Evolutionary conservation across 441 rosid genomes (phyloP).

Genomic region (Gossypium aridum): DNA sequence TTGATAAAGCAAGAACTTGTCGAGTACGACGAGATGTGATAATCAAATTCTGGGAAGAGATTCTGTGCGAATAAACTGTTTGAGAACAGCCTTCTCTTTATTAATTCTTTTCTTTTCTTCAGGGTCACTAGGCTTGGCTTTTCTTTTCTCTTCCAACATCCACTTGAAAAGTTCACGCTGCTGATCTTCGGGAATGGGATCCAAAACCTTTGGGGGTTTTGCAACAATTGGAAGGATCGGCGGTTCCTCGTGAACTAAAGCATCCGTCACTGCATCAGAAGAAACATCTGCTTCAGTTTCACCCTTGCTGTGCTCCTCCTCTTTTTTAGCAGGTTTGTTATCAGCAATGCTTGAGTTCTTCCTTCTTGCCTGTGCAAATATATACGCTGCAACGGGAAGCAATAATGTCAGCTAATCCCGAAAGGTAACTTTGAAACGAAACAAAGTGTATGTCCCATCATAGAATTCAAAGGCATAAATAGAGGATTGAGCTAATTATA

Average conservation of each 20-base stretch:
- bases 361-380: constrained; percentile 49
- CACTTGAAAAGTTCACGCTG: constrained; percentile 72
- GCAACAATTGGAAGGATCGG: constrained; percentile 18
- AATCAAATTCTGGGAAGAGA: constrained; percentile 43
- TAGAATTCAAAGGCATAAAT: neutral
- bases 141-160: constrained; percentile 78
- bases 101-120: constrained; percentile 48
- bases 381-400: constrained; percentile 41
- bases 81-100: constrained; percentile 65
- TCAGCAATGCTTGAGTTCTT: constrained; percentile 27
- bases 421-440: neutral
- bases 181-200: constrained; percentile 65
- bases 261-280: constrained; percentile 5
- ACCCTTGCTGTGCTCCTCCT: constrained; percentile 13
- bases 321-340: constrained; percentile 21
- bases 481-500: neutral
- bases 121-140: constrained; percentile 37
- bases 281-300: constrained; percentile 17
- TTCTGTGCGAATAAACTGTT: constrained; percentile 47
- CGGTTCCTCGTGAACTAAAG: constrained; percentile 18
- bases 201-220: constrained; percentile 27
- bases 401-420: neutral
- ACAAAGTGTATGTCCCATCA: neutral
- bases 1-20: neutral
- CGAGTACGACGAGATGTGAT: constrained; percentile 7